A percentile compares a stretch with the other conserved stretches of the same genome.
Evolutionary conservation across 2,329 filamentous ascomycete species (phyloP).

Genomic region (Nakataea oryzae): DNA sequence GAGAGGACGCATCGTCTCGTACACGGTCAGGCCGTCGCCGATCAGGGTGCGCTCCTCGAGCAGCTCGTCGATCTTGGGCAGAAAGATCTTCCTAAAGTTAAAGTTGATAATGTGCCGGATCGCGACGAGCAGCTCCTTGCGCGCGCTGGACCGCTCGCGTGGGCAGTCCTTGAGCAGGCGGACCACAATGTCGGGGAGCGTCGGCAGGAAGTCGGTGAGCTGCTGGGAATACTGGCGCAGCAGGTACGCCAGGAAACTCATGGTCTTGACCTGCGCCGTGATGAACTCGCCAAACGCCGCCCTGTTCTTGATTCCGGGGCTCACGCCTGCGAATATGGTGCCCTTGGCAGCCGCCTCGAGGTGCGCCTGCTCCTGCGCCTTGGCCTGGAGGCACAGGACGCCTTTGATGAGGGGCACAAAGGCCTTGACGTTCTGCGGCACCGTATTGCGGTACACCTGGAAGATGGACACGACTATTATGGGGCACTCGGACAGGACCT

Average conservation of each 20-base stretch:
- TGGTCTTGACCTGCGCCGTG: conserved; percentile 96
- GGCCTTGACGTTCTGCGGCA: conserved; percentile 74
- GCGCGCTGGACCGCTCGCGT: conserved; percentile 81
- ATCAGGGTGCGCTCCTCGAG: conserved; percentile 90
- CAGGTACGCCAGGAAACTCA: conserved; percentile 95
- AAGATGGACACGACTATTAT: conserved; percentile 99
- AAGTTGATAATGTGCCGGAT: conserved; percentile 99
- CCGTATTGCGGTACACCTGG: conserved; percentile 75
- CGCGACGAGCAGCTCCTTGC: conserved; percentile 91
- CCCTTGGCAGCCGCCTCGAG: conserved; percentile 69
- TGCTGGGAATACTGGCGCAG: conserved; percentile 81
- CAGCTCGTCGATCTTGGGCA: conserved; percentile 88
- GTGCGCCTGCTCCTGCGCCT: conserved; percentile 87
- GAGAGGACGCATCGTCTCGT: conserved; percentile 89
- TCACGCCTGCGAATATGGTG: conserved; percentile 85
- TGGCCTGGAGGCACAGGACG: conserved; percentile 79
- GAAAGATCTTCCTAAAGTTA: conserved; percentile 91
- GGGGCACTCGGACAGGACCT: conserved; percentile 92
- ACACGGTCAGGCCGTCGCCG: conserved; percentile 90
- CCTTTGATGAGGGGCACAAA: conserved; percentile 93
- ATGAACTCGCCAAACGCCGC: conserved; percentile 96
- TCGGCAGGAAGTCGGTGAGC: conserved; percentile 76
- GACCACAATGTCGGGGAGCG: conserved; percentile 81
- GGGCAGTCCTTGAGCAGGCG: conserved; percentile 88
- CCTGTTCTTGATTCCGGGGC: conserved; percentile 84